Conservation (phyloP, 2,329 filamentous ascomycete species). For the Sporothrix curviconia region DNA sequence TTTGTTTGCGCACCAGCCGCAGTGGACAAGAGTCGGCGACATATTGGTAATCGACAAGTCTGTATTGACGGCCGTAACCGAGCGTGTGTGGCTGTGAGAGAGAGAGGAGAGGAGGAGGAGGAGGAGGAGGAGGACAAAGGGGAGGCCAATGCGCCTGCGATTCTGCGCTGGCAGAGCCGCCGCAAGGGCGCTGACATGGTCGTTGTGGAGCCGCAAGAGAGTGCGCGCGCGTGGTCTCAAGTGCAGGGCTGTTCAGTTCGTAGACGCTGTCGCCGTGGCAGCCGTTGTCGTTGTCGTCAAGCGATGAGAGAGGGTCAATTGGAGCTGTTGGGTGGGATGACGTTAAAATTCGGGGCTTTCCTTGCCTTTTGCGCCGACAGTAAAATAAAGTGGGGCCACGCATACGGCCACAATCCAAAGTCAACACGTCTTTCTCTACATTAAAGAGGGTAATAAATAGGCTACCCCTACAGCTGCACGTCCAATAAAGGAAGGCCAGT, state of each 20-base stretch:
- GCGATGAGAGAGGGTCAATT: not conserved
- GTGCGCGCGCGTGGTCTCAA: not conserved
- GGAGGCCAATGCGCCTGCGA: too few relatives aligned
- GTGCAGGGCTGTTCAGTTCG: not conserved
- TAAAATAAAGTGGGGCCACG: constrained; percentile 1
- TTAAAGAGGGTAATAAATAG: too few relatives aligned
- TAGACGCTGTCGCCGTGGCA: not conserved
- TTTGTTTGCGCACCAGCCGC: not conserved
- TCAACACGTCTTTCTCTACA: too few relatives aligned
- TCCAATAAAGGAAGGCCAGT: too few relatives aligned
- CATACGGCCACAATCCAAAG: too few relatives aligned
- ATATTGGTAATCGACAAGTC: not conserved
- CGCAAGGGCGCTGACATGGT: constrained; percentile 1
- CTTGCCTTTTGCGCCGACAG: not conserved
- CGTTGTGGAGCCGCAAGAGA: not conserved
- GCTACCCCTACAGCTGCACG: too few relatives aligned
- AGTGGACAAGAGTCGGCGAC: not conserved
- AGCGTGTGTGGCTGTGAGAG: not conserved
- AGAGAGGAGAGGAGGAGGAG: not conserved
- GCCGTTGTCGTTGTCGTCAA: not conserved
- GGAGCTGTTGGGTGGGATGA: not conserved
- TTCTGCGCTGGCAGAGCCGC: constrained; percentile 1
- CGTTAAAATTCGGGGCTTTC: not conserved
- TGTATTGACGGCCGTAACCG: not conserved
- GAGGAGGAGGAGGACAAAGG: not conserved